These are phyloP conservation scores for Russula ochroleuca DNA, from an alignment of 768 basidiomycete species.

Conservation along the genomic window DNA sequence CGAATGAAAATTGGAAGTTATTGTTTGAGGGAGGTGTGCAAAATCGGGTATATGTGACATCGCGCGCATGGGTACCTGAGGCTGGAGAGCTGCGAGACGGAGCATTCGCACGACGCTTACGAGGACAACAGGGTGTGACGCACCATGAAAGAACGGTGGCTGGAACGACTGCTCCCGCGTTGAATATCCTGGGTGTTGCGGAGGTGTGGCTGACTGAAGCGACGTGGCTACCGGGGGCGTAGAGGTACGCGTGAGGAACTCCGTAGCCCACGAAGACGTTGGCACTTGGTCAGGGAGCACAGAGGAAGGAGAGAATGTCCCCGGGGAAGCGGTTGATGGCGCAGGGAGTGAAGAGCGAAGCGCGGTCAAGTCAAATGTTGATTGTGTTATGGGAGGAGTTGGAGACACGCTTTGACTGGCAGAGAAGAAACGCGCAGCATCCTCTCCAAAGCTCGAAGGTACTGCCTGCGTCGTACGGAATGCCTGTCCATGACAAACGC, in stretches of 20 bases:
- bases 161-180: constrained; percentile 1
- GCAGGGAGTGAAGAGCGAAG: constrained; percentile 48
- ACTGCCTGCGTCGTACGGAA: constrained; percentile 29
- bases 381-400: constrained; percentile 38
- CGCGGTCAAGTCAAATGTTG: constrained; percentile 57
- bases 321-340: constrained; percentile 6
- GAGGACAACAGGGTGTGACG: not conserved
- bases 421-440: constrained; percentile 69
- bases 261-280: constrained; percentile 53
- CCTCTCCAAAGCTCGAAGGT: constrained; percentile 48
- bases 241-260: constrained; percentile 47
- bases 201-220: not conserved
- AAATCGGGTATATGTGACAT: constrained; percentile 39
- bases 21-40: constrained; percentile 26
- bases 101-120: not conserved
- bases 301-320: constrained; percentile 27
- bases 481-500: constrained; percentile 4
- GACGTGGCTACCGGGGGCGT: constrained; percentile 8
- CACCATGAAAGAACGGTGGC: constrained; percentile 13
- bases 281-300: constrained; percentile 28
- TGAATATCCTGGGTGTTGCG: not conserved
- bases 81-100: constrained; percentile 6
- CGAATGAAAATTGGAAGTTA: constrained; percentile 20
- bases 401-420: constrained; percentile 29
- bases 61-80: constrained; percentile 10